These are phyloP conservation scores for Ophiostoma ulmi DNA, from an alignment of 2,329 filamentous ascomycete genomes.

Conservation along the genomic window DNA sequence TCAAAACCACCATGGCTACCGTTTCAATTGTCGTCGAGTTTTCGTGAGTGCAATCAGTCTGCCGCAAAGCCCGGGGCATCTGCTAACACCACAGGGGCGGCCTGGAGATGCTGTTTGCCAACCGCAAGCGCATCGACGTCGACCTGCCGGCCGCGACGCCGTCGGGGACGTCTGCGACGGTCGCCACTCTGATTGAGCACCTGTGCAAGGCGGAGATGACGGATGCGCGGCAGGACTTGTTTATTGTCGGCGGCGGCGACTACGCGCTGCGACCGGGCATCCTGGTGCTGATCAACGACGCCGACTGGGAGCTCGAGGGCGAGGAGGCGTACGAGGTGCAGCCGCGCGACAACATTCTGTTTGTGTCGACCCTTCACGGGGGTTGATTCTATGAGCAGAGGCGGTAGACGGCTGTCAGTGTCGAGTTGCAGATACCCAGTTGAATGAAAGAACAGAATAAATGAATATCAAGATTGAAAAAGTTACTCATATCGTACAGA, in stretches of 20 bases:
- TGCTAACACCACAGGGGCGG: conserved; percentile 56
- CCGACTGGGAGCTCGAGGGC: conserved; percentile 96
- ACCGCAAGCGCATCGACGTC: conserved; percentile 69
- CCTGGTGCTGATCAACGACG: conserved; percentile 93
- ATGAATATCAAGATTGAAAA: not conserved
- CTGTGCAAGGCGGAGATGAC: conserved; percentile 80
- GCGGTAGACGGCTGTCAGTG: too few species aligned
- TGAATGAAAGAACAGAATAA: not conserved
- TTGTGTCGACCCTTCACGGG: conserved; percentile 93
- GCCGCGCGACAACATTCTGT: conserved; percentile 78
- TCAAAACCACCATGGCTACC: conserved; percentile 1
- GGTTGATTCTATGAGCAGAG: conserved; percentile 49
- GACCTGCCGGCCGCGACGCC: conserved; percentile 59
- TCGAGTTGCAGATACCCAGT: not conserved
- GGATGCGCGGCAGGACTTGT: conserved; percentile 79
- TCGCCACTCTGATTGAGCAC: conserved; percentile 71
- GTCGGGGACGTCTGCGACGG: conserved; percentile 57
- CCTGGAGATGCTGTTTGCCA: conserved; percentile 87
- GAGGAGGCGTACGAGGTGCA: conserved; percentile 86
- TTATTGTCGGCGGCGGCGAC: conserved; percentile 61
- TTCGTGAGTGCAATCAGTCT: conserved; percentile 42
- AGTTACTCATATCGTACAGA: not conserved
- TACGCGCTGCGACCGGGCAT: conserved; percentile 77
- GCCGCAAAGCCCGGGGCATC: too few species aligned
- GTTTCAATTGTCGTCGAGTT: conserved; percentile 53